These are phyloP conservation scores for Schizosaccharomyces pombe DNA, from an alignment of 805 yeast species.

Conservation along the genomic window DNA sequence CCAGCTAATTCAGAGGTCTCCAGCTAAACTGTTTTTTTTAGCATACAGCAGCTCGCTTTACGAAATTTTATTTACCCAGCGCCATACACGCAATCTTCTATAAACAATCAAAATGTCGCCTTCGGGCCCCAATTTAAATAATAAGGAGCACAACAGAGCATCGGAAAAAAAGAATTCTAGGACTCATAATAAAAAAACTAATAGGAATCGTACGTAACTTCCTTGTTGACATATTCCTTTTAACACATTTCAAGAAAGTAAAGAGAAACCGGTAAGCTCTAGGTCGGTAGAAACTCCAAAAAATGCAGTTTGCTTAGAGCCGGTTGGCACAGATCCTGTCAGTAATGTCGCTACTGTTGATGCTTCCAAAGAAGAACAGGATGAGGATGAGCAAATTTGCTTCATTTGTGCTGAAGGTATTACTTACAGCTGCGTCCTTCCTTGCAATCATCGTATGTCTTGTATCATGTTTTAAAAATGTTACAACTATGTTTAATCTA, in stretches of 20 bases:
- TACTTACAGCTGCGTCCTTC: conserved; percentile 40
- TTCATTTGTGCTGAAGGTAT: conserved; percentile 65
- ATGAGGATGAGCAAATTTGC: conserved; percentile 24
- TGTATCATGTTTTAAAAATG: background rate
- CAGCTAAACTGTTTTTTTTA: no score
- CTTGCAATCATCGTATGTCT: conserved; percentile 44
- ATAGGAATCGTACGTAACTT: background rate
- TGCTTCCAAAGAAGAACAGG: conserved; percentile 4
- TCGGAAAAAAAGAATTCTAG: no score
- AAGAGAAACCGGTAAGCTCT: no score
- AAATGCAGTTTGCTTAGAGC: no score
- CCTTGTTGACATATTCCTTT: no score
- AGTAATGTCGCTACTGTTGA: background rate
- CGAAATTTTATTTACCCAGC: background rate
- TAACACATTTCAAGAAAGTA: no score
- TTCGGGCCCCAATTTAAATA: background rate
- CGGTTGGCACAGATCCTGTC: no score
- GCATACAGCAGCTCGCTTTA: background rate
- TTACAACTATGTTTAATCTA: background rate
- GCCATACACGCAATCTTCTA: background rate
- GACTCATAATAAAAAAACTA: background rate
- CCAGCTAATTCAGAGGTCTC: no score
- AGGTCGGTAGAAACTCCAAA: no score
- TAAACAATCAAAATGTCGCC: background rate
- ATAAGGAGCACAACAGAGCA: background rate